Evolutionary conservation across 176 grass and related monocot species (phyloP), one percentile per base, ranked within the genome.

Genomic region (Puccinellia tenuiflora): DNA sequence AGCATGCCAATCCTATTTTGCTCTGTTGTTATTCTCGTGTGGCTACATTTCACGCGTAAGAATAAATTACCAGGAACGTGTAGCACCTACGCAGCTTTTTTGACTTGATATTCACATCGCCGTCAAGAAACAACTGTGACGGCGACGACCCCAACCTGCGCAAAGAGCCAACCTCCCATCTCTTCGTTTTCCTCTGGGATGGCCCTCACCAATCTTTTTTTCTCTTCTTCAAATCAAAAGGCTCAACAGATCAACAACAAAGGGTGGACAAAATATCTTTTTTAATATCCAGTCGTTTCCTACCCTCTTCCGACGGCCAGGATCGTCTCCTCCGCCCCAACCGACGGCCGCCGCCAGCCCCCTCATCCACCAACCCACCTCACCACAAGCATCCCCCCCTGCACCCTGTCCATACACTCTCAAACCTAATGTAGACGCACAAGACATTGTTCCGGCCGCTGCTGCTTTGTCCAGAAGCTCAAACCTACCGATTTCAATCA

Each of bases 351-450:
- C 9, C 21, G 50, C 1, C 45, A 38, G 21, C 73, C 18, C 68
- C 68, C 78, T 91, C 78, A 79, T 89, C 88, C 86, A 92, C 83
- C 79, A 81, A 88, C 88, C 85, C 69, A 91, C 76, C 76, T 8
- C 69, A 57, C 51, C 45, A 57, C 21, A 33, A 31, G 21, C 43
- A 7, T 1, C 68, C 8, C 15, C 15, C 38, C 29, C 38, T 63
- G 45, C 50, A 20, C 75, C 75, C 73, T 55, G 78, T 85, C 56
- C 56, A 79, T 82, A 54, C 17, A 40, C 35, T 6, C 25, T 6
- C 25, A 31, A 53, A 5, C 14, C 3, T 34, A 6, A 28, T 25
- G 15, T 11, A 15, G 6, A 47, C 12, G 11, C 61, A 50, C 1
- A 56, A 3, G 12, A 38, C 1, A 21, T 5, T 31, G 2, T 31